These are phyloP conservation scores for Neophaeococcomyces mojaviensis DNA, from an alignment of 2,329 filamentous ascomycete species.

Conservation along the genomic window DNA sequence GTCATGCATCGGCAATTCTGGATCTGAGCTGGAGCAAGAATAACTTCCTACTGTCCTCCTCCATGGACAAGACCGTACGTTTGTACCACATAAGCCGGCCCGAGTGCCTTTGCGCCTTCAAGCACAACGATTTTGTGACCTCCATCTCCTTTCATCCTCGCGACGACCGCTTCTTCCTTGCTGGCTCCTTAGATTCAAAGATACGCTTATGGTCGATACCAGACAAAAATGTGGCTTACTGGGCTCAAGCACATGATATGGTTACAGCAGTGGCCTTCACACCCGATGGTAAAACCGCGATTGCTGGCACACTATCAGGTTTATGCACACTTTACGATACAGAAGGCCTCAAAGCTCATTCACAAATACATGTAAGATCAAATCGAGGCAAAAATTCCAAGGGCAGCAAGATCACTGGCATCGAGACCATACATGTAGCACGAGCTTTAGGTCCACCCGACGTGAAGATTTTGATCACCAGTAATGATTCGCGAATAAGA, in stretches of 20 bases:
- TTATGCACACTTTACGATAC: slow-evolving; percentile 89
- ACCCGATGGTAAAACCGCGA: slow-evolving; percentile 80
- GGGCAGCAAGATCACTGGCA: slow-evolving; percentile 94
- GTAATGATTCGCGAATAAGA: slow-evolving; percentile 86
- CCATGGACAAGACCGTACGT: slow-evolving; percentile 95
- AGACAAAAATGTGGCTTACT: slow-evolving; percentile 85
- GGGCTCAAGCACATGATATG: slow-evolving; percentile 69
- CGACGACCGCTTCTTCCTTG: slow-evolving; percentile 94
- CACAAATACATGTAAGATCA: slow-evolving; percentile 87
- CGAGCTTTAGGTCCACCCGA: slow-evolving; percentile 54
- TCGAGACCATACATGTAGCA: slow-evolving; percentile 63
- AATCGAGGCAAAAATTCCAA: slow-evolving; percentile 89
- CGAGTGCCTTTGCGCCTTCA: slow-evolving; percentile 88
- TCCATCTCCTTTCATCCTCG: slow-evolving; percentile 89
- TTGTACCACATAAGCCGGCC: slow-evolving; percentile 82
- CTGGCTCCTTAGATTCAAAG: slow-evolving; percentile 82
- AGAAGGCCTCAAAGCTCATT: slow-evolving; percentile 73
- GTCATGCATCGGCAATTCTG: slow-evolving; percentile 77
- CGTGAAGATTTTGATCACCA: slow-evolving; percentile 79
- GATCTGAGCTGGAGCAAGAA: slow-evolving; percentile 98
- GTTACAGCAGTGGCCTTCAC: slow-evolving; percentile 92
- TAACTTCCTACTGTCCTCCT: slow-evolving; percentile 89
- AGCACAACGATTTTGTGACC: slow-evolving; percentile 90
- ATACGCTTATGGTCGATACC: slow-evolving; percentile 93
- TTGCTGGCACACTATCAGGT: slow-evolving; percentile 80